Evolutionary conservation across 2,329 filamentous ascomycete genomes (phyloP).

Genomic region (Zopfia rhizophila): DNA sequence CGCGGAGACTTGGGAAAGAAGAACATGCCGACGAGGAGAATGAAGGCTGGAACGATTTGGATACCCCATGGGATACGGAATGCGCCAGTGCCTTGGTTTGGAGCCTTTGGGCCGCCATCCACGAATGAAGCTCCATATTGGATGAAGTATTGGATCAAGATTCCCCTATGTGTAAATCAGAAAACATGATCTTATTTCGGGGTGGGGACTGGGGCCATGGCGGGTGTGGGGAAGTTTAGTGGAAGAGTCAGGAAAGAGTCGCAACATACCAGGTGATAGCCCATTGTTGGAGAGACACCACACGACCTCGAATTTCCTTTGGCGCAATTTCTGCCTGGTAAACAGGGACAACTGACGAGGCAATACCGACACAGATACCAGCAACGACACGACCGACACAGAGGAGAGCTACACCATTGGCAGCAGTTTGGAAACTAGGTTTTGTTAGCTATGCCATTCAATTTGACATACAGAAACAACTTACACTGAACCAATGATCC

Average conservation of each 20-base stretch:
- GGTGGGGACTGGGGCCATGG: not conserved
- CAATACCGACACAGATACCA: conserved; percentile 85
- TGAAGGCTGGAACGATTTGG: conserved; percentile 53
- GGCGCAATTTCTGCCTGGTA: conserved; percentile 86
- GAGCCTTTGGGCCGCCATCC: conserved; percentile 54
- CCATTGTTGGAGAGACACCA: conserved; percentile 75
- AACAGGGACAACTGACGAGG: conserved; percentile 91
- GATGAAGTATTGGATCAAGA: conserved; percentile 74
- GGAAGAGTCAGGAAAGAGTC: conserved; percentile 53
- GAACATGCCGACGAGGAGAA: conserved; percentile 53
- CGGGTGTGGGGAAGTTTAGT: no score
- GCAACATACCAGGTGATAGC: conserved; percentile 70
- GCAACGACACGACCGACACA: conserved; percentile 76
- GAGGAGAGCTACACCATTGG: conserved; percentile 52
- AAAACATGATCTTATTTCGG: not conserved
- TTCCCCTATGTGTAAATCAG: conserved; percentile 57
- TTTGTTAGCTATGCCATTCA: not conserved
- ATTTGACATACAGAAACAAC: conserved; percentile 6
- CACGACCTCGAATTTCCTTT: conserved; percentile 61
- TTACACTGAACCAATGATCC: conserved; percentile 57
- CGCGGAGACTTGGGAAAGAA: conserved; percentile 66
- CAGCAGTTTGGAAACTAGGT: conserved; percentile 42
- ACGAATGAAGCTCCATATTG: conserved; percentile 70
- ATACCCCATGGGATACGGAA: conserved; percentile 57
- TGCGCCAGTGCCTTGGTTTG: conserved; percentile 56